Percentiles rank a stretch among this genome's conserved stretches.
phyloP scores from a whole-genome alignment of 2,329 filamentous ascomycete species.

The Blastomyces gilchristii region DNA sequence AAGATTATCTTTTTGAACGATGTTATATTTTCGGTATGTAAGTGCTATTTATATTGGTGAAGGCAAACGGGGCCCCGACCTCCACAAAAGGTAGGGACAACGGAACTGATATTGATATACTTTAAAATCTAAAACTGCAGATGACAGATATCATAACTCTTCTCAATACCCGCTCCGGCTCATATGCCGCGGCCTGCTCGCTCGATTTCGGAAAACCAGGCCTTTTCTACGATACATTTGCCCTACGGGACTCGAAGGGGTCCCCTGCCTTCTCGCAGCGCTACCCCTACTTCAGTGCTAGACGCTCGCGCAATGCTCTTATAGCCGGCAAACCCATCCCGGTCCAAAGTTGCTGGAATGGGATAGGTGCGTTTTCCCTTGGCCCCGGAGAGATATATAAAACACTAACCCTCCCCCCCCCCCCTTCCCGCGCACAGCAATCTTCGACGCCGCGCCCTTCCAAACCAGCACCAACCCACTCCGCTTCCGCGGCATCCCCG shows the following conservation, averaged over 20 bases:
- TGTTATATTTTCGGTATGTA: slow-evolving; percentile 34
- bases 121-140: slow-evolving; percentile 23
- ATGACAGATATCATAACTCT: slow-evolving; percentile 46
- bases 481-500: slow-evolving; percentile 54
- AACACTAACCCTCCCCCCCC: too few species aligned
- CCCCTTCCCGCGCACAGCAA: slow-evolving; percentile 10
- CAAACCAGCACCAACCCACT: slow-evolving; percentile 28
- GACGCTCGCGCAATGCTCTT: slow-evolving; percentile 13
- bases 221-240: slow-evolving; percentile 64
- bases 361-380: slow-evolving; percentile 5
- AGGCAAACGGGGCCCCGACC: too few species aligned
- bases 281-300: slow-evolving; percentile 47
- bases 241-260: slow-evolving; percentile 56
- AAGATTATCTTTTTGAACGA: slow-evolving; percentile 50
- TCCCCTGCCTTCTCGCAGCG: slow-evolving; percentile 53
- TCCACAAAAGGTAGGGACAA: too few species aligned
- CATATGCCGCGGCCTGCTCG: slow-evolving; percentile 59
- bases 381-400: background rate
- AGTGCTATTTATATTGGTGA: background rate
- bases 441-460: slow-evolving; percentile 17
- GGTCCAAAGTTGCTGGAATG: slow-evolving; percentile 16
- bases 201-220: slow-evolving; percentile 59
- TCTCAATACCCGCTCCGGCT: slow-evolving; percentile 47
- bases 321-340: slow-evolving; percentile 10
- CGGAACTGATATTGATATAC: background rate